Conservation (phyloP, 176 grass and related monocot genomes). For the Carex parvula region DNA sequence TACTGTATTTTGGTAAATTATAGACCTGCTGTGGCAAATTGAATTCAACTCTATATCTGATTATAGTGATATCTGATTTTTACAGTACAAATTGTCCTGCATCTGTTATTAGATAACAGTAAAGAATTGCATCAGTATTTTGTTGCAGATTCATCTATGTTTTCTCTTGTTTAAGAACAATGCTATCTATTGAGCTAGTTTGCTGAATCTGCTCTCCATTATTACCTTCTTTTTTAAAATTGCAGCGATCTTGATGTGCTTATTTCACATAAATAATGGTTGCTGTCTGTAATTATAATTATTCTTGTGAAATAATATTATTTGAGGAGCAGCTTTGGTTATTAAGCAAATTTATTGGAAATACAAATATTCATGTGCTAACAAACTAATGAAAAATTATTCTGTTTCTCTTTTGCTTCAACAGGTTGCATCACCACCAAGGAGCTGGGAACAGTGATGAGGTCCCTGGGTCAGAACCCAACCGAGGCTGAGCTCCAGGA, state of each 20-base stretch:
- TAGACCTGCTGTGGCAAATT: not conserved
- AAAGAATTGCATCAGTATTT: not conserved
- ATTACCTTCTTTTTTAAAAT: not conserved
- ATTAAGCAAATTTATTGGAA: not conserved
- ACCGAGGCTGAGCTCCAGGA: slow-evolving; percentile 37
- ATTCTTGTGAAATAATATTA: not conserved
- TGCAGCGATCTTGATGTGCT: not conserved
- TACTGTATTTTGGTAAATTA: not conserved
- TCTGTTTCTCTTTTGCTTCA: not conserved
- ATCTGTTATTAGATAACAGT: not conserved
- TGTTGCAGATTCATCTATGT: not conserved
- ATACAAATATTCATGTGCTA: not conserved
- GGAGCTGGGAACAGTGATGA: slow-evolving; percentile 37
- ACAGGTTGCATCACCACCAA: slow-evolving; percentile 41
- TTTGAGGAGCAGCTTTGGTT: not conserved
- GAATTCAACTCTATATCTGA: not conserved
- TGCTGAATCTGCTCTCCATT: not conserved
- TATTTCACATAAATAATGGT: not conserved
- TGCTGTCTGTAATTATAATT: not conserved
- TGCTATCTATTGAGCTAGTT: not conserved
- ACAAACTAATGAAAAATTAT: not conserved
- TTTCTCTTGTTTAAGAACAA: not conserved
- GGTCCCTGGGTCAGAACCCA: slow-evolving; percentile 35
- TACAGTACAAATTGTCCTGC: not conserved
- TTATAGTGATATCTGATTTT: not conserved